Percentiles rank a stretch among this genome's conserved stretches.
Evolutionary conservation across 2,329 filamentous ascomycete genomes (phyloP).

Genomic region (Coniochaeta pulveracea): DNA sequence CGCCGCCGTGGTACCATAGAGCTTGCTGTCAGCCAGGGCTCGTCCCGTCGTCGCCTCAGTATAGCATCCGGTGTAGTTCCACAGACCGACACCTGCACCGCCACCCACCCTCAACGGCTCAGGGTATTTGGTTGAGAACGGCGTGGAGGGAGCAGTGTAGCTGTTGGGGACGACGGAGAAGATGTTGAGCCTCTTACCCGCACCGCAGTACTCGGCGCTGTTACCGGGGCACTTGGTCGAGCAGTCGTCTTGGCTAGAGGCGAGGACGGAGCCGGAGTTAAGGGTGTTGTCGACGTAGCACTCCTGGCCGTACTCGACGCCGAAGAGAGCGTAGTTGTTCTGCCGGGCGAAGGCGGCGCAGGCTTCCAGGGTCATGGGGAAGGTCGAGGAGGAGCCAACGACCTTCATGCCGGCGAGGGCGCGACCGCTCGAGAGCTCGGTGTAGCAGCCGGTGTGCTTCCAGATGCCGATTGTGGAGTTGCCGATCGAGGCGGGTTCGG

Average conservation of each 20-base stretch:
- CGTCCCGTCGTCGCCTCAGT: conserved; percentile 5
- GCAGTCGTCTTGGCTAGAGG: conserved; percentile 24
- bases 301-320: conserved; percentile 10
- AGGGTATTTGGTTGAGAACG: background rate
- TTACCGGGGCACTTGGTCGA: conserved; percentile 24
- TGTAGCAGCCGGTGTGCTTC: conserved; percentile 7
- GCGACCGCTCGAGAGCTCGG: conserved; percentile 7
- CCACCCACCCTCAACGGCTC: background rate
- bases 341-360: conserved; percentile 8
- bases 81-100: background rate
- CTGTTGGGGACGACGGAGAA: conserved; percentile 6
- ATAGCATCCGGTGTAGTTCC: conserved; percentile 6
- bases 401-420: conserved; percentile 10
- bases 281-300: conserved; percentile 14
- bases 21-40: background rate
- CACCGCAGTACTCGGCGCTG: conserved; percentile 8
- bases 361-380: conserved; percentile 8
- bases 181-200: conserved; percentile 6
- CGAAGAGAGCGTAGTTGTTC: conserved; percentile 8
- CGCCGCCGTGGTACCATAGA: conserved; percentile 1
- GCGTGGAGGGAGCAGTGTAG: background rate
- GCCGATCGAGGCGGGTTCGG: background rate
- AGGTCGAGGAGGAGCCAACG: conserved; percentile 4
- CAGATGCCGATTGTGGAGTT: background rate
- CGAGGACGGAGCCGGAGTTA: conserved; percentile 8